phyloP scores from a whole-genome alignment of 441 rosid genomes.

The Jatropha podagrica region DNA sequence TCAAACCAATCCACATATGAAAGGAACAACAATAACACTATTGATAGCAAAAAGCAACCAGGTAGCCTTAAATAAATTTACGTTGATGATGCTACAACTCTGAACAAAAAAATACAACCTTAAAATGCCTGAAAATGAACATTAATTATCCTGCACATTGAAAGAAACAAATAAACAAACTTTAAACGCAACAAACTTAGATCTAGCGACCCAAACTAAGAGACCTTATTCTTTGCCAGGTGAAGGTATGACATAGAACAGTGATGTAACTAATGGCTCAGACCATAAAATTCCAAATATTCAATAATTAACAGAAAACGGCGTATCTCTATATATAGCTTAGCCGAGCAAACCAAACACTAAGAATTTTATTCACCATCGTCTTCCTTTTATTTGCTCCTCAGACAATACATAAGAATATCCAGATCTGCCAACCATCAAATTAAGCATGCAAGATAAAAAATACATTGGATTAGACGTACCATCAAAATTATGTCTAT shows the following conservation, averaged over 20 bases:
- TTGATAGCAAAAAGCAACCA: background rate
- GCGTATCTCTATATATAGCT: background rate
- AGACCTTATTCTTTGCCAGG: background rate
- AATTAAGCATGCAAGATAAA: conserved; percentile 13
- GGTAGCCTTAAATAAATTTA: conserved; percentile 1
- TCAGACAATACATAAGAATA: conserved; percentile 15
- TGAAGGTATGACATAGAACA: background rate
- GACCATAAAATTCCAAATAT: conserved; percentile 8
- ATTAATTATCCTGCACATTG: background rate
- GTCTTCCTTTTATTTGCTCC: conserved; percentile 5
- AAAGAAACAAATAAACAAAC: background rate
- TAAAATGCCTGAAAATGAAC: background rate
- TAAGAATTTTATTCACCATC: background rate
- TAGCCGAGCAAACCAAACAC: background rate
- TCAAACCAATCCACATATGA: background rate
- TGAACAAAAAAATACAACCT: background rate
- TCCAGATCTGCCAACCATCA: conserved; percentile 36
- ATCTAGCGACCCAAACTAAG: conserved; percentile 8
- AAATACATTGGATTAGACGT: background rate
- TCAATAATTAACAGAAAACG: conserved; percentile 3
- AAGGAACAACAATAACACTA: background rate
- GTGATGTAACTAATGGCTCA: background rate
- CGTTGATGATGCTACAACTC: conserved; percentile 10
- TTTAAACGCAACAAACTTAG: background rate
- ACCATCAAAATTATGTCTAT: background rate